Evolutionary conservation across 768 basidiomycete genomes (phyloP).

Genomic region (Boletus edulis): DNA sequence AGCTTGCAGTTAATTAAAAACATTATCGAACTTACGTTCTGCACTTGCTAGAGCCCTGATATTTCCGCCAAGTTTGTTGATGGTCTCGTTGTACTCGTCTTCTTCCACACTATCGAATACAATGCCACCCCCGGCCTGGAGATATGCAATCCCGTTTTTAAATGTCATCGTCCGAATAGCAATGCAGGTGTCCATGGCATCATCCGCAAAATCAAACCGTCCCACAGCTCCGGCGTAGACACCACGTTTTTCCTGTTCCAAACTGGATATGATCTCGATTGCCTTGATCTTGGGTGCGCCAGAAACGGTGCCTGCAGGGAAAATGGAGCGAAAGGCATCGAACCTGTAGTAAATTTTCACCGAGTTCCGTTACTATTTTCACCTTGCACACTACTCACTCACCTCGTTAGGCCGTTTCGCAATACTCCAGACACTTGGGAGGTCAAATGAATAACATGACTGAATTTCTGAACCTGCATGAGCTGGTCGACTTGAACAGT

Average conservation of each 20-base stretch:
- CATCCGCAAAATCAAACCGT: slow-evolving; percentile 92
- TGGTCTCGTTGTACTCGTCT: slow-evolving; percentile 94
- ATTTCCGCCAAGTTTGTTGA: slow-evolving; percentile 92
- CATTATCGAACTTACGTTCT: slow-evolving; percentile 62
- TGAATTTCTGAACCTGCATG: slow-evolving; percentile 93
- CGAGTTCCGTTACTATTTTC: slow-evolving; percentile 3
- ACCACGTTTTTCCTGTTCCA: slow-evolving; percentile 88
- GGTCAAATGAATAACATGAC: slow-evolving; percentile 96
- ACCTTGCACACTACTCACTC: slow-evolving; percentile 37
- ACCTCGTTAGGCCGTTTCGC: slow-evolving; percentile 84
- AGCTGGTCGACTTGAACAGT: slow-evolving; percentile 96
- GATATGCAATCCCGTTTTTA: slow-evolving; percentile 86
- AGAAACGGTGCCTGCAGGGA: slow-evolving; percentile 98
- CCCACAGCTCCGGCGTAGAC: slow-evolving; percentile 98
- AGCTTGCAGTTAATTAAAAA: slow-evolving; percentile 12
- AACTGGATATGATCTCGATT: slow-evolving; percentile 82
- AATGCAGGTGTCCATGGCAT: slow-evolving; percentile 98
- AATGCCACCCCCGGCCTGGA: slow-evolving; percentile 97
- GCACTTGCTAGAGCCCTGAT: slow-evolving; percentile 81
- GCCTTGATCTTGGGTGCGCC: slow-evolving; percentile 99
- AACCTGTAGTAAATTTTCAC: slow-evolving; percentile 52
- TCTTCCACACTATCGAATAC: slow-evolving; percentile 97
- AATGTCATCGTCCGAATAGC: slow-evolving; percentile 98
- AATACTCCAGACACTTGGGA: slow-evolving; percentile 90
- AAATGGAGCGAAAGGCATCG: slow-evolving; percentile 98